Evolutionary conservation across 2,329 filamentous ascomycete species (phyloP), one percentile per base, ranked within the genome.

Genomic region (Fusarium torulosum): DNA sequence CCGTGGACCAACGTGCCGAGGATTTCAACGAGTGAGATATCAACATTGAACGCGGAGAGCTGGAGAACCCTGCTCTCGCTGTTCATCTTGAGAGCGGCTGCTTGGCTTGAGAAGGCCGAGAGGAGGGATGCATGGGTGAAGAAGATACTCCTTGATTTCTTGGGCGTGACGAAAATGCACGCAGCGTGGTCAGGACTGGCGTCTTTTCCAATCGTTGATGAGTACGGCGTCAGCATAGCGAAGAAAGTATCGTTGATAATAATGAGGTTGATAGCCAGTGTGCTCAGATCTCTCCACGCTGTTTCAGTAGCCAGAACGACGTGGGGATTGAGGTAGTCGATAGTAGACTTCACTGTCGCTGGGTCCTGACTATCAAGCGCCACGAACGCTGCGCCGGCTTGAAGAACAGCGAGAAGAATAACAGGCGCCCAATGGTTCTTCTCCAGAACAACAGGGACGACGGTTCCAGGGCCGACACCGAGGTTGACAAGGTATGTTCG

Each of bases 371-470:
- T 78, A 42, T 86, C 84, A 27, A 87, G 76, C 1, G 84, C 81
- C 0, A 85, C 82, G 40, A 86, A 81, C n/a, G 80, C 80, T 2
- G 81, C 84, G 14, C 84, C 84, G 6, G 84, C 78, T 70, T 91
- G 90, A 42, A 93, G 79, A 3, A 90, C 83, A 0, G 90, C 90
- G 20, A 94, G 81, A 62, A 94, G 89, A 8, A 89, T 85, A 38
- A 93, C 79, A 46, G 93, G 90, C 0, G 91, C 83, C 75, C 90
- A 85, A 15, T 88, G 79, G 20, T 86, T 91, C 78, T 92, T 94
- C 42, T 91, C 87, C 72, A 93, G 83, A 19, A 90, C 85, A 7
- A 94, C 82, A 7, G 88, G 88, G 2, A 94, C 84, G 6, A 91
- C 79, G 9, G 85, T 81, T 11, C 86, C 84, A 1, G 82, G 80